These are phyloP conservation scores for Glycyrrhiza uralensis DNA, from an alignment of 306 rosid species.

Conservation along the genomic window DNA sequence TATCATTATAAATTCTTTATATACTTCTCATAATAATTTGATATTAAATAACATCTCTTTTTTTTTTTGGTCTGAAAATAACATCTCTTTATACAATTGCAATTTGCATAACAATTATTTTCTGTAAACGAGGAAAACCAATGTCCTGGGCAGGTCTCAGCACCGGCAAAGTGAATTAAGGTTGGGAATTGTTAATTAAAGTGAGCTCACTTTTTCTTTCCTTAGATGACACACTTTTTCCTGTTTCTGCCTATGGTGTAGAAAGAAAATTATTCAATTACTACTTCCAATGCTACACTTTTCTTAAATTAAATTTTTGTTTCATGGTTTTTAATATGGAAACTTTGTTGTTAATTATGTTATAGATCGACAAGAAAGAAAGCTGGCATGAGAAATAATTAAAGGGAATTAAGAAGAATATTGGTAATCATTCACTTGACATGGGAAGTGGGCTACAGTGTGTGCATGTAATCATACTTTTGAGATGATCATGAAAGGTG, in stretches of 20 bases:
- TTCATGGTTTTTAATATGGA: not conserved
- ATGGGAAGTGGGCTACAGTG: not conserved
- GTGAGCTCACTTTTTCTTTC: not conserved
- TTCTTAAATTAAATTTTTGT: too few species aligned
- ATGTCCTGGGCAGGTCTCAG: too few species aligned
- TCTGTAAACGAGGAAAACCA: too few species aligned
- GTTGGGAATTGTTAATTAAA: not conserved
- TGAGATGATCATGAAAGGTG: not conserved
- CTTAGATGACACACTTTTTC: not conserved
- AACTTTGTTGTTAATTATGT: not conserved
- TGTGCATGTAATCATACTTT: conserved; percentile 21
- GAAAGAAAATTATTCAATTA: not conserved
- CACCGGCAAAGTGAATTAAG: not conserved
- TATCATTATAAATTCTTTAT: not conserved
- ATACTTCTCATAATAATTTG: not conserved
- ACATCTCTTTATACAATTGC: too few species aligned
- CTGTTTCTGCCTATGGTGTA: not conserved
- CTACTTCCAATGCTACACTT: not conserved
- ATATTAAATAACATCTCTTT: too few species aligned
- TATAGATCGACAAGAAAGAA: not conserved
- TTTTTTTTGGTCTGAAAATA: too few species aligned
- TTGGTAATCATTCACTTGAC: conserved; percentile 11
- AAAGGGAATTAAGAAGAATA: not conserved
- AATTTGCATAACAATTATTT: too few species aligned
- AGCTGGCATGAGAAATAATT: not conserved